Evolutionary conservation across 2,329 filamentous ascomycete genomes (phyloP).

Genomic region (Neonectria faginata): DNA sequence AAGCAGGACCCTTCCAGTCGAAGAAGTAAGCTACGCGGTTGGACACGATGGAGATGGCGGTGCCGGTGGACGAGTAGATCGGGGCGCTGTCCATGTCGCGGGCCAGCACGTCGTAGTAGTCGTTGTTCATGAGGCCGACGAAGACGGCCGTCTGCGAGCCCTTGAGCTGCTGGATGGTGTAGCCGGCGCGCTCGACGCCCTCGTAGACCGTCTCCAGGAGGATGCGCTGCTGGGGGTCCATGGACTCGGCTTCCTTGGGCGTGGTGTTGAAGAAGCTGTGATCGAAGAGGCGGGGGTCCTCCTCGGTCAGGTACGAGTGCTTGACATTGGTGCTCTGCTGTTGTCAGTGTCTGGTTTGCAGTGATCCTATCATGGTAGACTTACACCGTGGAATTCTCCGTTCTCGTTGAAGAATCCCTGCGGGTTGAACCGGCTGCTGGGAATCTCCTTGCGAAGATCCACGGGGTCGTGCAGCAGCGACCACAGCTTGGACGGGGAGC

Average conservation of each 20-base stretch:
- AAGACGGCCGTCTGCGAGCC: slow-evolving; percentile 30
- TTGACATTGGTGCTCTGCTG: slow-evolving; percentile 42
- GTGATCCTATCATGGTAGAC: neutral
- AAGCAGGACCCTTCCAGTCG: slow-evolving; percentile 48
- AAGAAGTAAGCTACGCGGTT: slow-evolving; percentile 48
- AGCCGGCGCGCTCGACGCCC: slow-evolving; percentile 53
- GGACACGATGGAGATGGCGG: slow-evolving; percentile 28
- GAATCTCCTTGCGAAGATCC: slow-evolving; percentile 19
- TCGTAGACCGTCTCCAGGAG: slow-evolving; percentile 56
- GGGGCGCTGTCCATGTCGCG: slow-evolving; percentile 25
- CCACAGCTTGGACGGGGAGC: slow-evolving; percentile 34
- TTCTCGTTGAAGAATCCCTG: slow-evolving; percentile 38
- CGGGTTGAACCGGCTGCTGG: slow-evolving; percentile 38
- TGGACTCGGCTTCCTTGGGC: slow-evolving; percentile 50
- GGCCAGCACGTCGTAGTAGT: slow-evolving; percentile 27
- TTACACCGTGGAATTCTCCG: slow-evolving; percentile 38
- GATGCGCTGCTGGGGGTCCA: slow-evolving; percentile 58
- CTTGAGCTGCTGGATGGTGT: slow-evolving; percentile 43
- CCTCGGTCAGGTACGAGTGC: slow-evolving; percentile 43
- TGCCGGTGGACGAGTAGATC: slow-evolving; percentile 3
- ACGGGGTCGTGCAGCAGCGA: slow-evolving; percentile 22
- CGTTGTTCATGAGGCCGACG: slow-evolving; percentile 30
- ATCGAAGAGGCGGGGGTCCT: slow-evolving; percentile 50
- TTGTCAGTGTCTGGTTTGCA: slow-evolving; percentile 23
- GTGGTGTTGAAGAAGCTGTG: slow-evolving; percentile 54